These are phyloP conservation scores for Tylopilus balloui DNA, from an alignment of 768 basidiomycete genomes.

Conservation along the genomic window DNA sequence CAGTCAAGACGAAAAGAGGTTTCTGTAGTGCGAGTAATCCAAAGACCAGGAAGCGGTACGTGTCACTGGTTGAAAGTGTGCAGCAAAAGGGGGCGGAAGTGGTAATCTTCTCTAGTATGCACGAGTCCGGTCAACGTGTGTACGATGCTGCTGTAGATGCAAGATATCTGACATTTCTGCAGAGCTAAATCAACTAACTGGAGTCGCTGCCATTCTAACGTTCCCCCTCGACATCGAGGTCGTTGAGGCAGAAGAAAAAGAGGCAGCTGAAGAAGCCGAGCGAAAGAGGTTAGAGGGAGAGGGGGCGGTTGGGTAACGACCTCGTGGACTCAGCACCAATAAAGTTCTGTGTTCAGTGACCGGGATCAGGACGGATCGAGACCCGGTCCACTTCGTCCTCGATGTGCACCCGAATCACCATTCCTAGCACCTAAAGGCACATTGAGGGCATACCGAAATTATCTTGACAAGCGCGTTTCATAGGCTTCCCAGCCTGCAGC, in stretches of 20 bases:
- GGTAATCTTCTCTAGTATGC: conserved; percentile 98
- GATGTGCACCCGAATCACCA: not conserved
- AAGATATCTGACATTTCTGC: conserved; percentile 7
- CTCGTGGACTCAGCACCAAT: too few species aligned
- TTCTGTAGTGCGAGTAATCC: conserved; percentile 72
- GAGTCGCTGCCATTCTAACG: conserved; percentile 91
- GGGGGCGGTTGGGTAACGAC: conserved; percentile 4
- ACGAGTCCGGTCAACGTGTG: conserved; percentile 96
- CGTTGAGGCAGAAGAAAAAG: conserved; percentile 87
- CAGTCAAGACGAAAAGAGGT: not conserved
- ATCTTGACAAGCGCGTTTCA: conserved; percentile 43
- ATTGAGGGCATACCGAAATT: conserved; percentile 2
- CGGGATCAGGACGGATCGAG: too few species aligned
- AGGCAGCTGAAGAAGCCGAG: conserved; percentile 50
- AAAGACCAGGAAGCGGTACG: conserved; percentile 73
- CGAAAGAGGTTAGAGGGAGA: conserved; percentile 11
- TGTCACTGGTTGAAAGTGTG: conserved; percentile 83
- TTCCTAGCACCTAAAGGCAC: not conserved
- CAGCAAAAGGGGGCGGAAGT: conserved; percentile 88
- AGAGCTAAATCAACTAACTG: conserved; percentile 96
- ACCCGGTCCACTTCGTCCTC: not conserved
- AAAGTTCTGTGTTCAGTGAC: too few species aligned
- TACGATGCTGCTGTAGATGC: conserved; percentile 6
- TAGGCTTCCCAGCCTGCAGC: conserved; percentile 92
- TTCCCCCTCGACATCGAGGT: conserved; percentile 95